Evolutionary conservation across 2,329 filamentous ascomycete species (phyloP), one percentile per base, ranked within the genome.

Genomic region (Microdochium trichocladiopsis): DNA sequence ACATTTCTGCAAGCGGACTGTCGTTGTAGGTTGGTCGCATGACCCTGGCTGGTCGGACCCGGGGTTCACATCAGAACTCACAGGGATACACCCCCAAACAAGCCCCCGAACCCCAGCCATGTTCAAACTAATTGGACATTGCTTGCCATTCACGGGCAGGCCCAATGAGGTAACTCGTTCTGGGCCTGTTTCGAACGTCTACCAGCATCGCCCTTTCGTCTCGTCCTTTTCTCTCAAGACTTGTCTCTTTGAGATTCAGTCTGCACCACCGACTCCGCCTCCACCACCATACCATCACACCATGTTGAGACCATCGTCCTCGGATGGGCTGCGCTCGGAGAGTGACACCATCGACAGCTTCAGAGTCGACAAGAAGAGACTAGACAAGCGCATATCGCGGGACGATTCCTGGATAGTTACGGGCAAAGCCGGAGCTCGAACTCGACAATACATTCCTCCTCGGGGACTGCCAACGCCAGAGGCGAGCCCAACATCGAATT

Each of bases 381-480:
- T 45, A 18, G 41, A 45, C 41, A 45, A 45, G 18, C 69, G 74
- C 56, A 61, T 74, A 45, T 79, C 76, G 22, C 74, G 67, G 50
- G 71, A 73, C 56, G 72, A 74, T 57, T 69, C 70, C 57, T 70
- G 41, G 41, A 45, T 45, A 45, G 41, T 45, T 10, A 45, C 41
- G 9, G 41, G 41, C 41, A 45, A 45, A 23, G 41, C 41, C 6
- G 41, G 41, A 45, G 21, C 41, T 18, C 41, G 41, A 11, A 45
- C 41, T 4, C 12, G 41, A 25, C 72, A 72, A 50, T 72, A 73
- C 56, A 63, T 69, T 28, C 68, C 72, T 24, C 67, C 71, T 55
- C 69, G 69, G 54, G 69, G 67, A 55, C 61, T 69, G 25, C 69
- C 72, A 22, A 75, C 74, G 12, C 72, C 74, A 18, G 70, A 74